Evolutionary conservation across 768 basidiomycete genomes (phyloP), one percentile per base, ranked within the genome.

Genomic region (Glaciozyma antarctica): DNA sequence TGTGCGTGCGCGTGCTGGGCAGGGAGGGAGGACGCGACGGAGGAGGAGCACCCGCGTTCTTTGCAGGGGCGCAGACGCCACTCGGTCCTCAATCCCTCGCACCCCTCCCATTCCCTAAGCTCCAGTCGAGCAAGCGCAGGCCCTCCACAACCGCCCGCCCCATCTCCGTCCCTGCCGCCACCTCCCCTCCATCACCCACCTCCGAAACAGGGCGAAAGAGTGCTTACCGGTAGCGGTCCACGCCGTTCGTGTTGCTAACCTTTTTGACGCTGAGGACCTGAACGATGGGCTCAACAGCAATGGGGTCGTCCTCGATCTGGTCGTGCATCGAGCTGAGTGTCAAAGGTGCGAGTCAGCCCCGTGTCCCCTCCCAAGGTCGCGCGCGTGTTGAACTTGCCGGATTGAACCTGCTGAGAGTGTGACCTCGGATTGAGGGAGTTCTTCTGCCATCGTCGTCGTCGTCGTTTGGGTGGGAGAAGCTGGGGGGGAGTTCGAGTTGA

Each of bases 181-280:
- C 38, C 38, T 41, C 38, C 38, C 13, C 38, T 15, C 38, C 38
- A 15, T 12, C 38, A 41, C 38, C 38, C 10, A 13, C 38, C 38
- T 41, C 38, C 13, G 10, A 10, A 15, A 41, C 38, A 41, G 13
- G 38, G 38, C 38, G 38, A 22, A n/a, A 5, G 9, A n/a, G 17
- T 7, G 53, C 75, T 66, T 44, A 77, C 75, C 77, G 68, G 61
- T 77, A 78, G 61, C 78, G 66, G 54, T 77, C 76, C 32, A 74
- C 69, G 13, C 75, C 74, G 56, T 76, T 73, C 9, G 78, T 71
- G 56, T 76, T 78, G 51, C 72, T 72, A 48, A 95, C 86, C 74
- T 85, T 85, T 77, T 90, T 94, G 68, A 91, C 83, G 48, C 85
- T 87, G 56, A 97, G 82, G 53, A 93, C 77, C 73, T 97, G 93